A percentile compares a stretch with the other conserved stretches of the same genome.
phyloP scores from a whole-genome alignment of 495 filamentous ascomycete species.

The Penicillium diatomitis region DNA sequence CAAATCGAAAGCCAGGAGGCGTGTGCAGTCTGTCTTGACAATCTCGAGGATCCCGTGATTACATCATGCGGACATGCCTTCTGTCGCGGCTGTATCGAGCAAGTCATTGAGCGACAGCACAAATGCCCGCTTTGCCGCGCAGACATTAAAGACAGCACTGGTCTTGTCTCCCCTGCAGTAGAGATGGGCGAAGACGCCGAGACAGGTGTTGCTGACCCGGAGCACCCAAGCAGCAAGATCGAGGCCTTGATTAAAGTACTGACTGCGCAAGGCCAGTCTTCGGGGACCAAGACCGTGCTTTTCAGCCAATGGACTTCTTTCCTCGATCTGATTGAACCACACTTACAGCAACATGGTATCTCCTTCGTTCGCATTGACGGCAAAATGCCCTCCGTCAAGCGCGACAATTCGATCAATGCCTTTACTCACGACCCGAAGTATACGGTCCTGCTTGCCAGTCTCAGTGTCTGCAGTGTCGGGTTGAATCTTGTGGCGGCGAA shows the following conservation, averaged over 20 bases:
- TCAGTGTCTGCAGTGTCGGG: constrained; percentile 78
- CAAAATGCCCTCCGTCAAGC: constrained; percentile 56
- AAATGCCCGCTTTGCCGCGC: constrained; percentile 88
- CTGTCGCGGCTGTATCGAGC: constrained; percentile 64
- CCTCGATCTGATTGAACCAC: constrained; percentile 65
- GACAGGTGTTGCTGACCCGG: constrained; percentile 44
- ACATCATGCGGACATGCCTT: constrained; percentile 84
- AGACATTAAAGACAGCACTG: constrained; percentile 47
- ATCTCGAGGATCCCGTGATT: constrained; percentile 66
- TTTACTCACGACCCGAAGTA: constrained; percentile 61
- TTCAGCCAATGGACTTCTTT: constrained; percentile 95
- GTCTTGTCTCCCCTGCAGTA: constrained; percentile 56
- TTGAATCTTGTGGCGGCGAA: constrained; percentile 85
- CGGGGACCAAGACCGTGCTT: constrained; percentile 71
- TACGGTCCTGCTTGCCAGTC: constrained; percentile 71
- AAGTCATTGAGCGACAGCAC: constrained; percentile 68
- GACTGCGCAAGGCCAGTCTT: constrained; percentile 56
- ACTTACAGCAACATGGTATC: constrained; percentile 53
- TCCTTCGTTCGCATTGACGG: constrained; percentile 75
- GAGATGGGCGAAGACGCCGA: constrained; percentile 41
- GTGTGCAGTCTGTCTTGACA: constrained; percentile 76
- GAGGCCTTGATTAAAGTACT: constrained; percentile 74
- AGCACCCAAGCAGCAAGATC: constrained; percentile 72
- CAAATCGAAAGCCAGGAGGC: constrained; percentile 76
- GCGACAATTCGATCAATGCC: constrained; percentile 59